Conservation (phyloP, 495 filamentous ascomycete species). For the Cetradonia linearis region DNA sequence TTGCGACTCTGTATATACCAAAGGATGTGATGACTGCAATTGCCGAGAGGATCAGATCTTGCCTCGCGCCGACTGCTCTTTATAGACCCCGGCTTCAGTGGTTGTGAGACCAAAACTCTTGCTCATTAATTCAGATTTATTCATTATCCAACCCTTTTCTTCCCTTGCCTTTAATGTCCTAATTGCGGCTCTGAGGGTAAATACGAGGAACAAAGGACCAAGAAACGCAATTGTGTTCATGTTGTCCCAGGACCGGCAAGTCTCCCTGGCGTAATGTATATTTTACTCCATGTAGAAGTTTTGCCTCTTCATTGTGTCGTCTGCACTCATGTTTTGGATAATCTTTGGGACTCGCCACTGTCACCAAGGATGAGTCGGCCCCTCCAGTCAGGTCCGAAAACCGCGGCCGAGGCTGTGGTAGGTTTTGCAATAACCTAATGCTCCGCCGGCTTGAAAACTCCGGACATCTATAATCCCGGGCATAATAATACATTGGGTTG, state of each 20-base stretch:
- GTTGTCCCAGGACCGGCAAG: constrained; percentile 12
- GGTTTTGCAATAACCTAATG: too few species aligned
- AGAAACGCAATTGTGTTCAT: constrained; percentile 11
- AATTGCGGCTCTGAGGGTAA: background rate
- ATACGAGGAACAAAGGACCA: constrained; percentile 15
- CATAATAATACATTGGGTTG: too few species aligned
- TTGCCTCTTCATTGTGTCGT: constrained; percentile 1
- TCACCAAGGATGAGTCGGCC: background rate
- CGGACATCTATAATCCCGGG: too few species aligned
- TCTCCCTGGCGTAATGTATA: constrained; percentile 3
- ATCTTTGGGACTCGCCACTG: background rate
- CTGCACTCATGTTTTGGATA: constrained; percentile 3
- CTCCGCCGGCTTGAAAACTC: too few species aligned
- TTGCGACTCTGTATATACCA: background rate
- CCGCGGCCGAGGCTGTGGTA: too few species aligned
- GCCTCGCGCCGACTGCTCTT: background rate
- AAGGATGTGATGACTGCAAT: background rate
- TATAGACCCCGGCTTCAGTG: background rate
- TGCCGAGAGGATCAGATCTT: background rate
- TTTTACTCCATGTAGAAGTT: constrained; percentile 16
- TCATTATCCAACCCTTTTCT: constrained; percentile 17
- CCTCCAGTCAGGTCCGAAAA: too few species aligned
- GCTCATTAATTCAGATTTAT: constrained; percentile 4
- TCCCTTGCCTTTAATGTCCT: background rate
- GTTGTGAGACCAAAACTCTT: constrained; percentile 10